Evolutionary conservation across 352 stramenopile species (phyloP).

Genomic region (Phytophthora citrophthora): DNA sequence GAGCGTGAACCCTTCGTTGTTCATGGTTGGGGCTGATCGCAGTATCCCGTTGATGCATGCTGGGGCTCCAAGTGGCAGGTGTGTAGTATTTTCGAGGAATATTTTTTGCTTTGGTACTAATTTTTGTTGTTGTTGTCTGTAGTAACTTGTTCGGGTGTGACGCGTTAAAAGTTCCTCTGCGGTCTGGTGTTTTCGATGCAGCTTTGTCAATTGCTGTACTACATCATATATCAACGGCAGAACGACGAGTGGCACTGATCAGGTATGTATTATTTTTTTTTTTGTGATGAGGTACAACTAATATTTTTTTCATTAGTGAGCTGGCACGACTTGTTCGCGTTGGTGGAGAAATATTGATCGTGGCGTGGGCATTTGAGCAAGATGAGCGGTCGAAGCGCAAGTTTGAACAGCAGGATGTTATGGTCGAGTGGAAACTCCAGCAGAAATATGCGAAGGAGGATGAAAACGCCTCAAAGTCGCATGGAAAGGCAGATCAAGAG

Average conservation of each 20-base stretch:
- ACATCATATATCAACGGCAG: conserved; percentile 83
- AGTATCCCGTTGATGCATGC: conserved; percentile 76
- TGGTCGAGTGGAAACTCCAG: conserved; percentile 89
- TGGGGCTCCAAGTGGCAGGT: conserved; percentile 49
- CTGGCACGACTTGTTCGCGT: conserved; percentile 68
- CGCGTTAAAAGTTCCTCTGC: conserved; percentile 68
- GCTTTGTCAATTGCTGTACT: conserved; percentile 85
- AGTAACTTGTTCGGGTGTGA: conserved; percentile 78
- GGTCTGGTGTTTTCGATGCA: conserved; percentile 68
- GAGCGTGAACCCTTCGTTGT: conserved; percentile 59
- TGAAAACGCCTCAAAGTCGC: conserved; percentile 15
- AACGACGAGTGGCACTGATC: conserved; percentile 72
- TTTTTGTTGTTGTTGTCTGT: neutral
- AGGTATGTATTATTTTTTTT: conserved; percentile 35
- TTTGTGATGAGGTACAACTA: neutral
- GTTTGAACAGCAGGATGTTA: conserved; percentile 83
- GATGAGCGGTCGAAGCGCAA: conserved; percentile 76
- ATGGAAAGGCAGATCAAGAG: conserved; percentile 47
- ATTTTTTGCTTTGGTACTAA: neutral
- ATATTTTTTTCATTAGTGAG: conserved; percentile 45
- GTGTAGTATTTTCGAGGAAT: conserved; percentile 5
- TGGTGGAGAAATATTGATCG: conserved; percentile 63
- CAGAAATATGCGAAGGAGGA: conserved; percentile 65
- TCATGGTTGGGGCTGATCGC: conserved; percentile 74
- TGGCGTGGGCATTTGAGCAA: conserved; percentile 87